Conservation (phyloP, 345 rosid genomes). For the Heritiera littoralis region DNA sequence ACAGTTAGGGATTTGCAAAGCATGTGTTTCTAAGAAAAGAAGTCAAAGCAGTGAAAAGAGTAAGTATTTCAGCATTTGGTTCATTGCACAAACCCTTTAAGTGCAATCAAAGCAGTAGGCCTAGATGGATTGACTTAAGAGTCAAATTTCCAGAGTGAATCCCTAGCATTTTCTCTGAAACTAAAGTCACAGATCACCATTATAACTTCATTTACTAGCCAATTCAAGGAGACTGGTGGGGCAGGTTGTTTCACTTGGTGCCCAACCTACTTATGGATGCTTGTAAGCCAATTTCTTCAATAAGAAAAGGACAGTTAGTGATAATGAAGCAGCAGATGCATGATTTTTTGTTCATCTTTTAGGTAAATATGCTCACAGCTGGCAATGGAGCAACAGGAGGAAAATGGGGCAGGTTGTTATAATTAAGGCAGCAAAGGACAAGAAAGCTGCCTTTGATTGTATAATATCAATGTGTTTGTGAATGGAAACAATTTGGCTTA, state of each 20-base stretch:
- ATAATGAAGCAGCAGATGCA: not conserved
- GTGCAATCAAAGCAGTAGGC: not conserved
- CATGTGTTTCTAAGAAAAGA: not conserved
- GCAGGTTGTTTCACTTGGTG: not conserved
- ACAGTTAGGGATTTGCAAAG: not conserved
- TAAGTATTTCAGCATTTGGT: not conserved
- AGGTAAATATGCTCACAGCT: not conserved
- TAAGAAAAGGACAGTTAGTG: not conserved
- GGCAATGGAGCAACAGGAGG: constrained; percentile 1
- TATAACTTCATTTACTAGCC: not conserved
- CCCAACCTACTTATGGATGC: constrained; percentile 1
- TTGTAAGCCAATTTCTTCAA: not conserved
- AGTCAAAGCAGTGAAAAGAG: not conserved
- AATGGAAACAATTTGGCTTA: not conserved
- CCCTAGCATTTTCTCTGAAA: not conserved
- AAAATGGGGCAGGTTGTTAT: constrained; percentile 16
- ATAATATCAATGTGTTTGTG: not conserved
- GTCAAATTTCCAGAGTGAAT: not conserved
- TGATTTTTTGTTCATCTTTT: not conserved
- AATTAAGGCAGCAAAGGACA: constrained; percentile 21
- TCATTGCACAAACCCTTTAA: not conserved
- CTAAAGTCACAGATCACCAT: not conserved
- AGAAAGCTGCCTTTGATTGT: not conserved
- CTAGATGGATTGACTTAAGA: not conserved
- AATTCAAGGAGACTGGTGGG: not conserved